Evolutionary conservation across 2,329 filamentous ascomycete genomes (phyloP).

Genomic region (Ceratocystis cubensis): DNA sequence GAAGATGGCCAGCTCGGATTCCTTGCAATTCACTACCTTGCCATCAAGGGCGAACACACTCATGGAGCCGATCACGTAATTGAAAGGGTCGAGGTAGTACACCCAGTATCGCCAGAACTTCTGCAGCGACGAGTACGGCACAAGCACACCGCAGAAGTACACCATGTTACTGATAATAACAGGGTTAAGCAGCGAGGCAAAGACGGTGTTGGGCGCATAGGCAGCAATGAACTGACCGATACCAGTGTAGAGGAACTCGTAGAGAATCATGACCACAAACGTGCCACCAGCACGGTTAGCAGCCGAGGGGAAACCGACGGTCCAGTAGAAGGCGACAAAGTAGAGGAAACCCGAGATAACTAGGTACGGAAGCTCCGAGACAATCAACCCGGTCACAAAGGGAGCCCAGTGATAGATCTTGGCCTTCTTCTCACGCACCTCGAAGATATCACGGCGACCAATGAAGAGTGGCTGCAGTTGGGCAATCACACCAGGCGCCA

Average conservation of each 20-base stretch:
- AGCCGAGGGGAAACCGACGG: slow-evolving; percentile 38
- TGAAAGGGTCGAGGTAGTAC: slow-evolving; percentile 49
- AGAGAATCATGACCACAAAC: slow-evolving; percentile 45
- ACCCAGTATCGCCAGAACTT: slow-evolving; percentile 58
- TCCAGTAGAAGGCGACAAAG: slow-evolving; percentile 44
- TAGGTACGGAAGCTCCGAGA: slow-evolving; percentile 59
- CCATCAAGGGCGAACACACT: slow-evolving; percentile 41
- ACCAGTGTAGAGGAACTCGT: slow-evolving; percentile 47
- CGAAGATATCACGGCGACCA: slow-evolving; percentile 44
- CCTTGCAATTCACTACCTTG: slow-evolving; percentile 34
- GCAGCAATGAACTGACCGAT: slow-evolving; percentile 53
- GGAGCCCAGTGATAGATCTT: slow-evolving; percentile 52
- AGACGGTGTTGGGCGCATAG: slow-evolving; percentile 48
- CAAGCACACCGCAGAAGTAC: slow-evolving; percentile 62
- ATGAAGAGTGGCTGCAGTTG: slow-evolving; percentile 49
- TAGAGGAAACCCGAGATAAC: slow-evolving; percentile 53
- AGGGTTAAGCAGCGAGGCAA: slow-evolving; percentile 46
- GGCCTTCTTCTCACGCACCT: slow-evolving; percentile 46
- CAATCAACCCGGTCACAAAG: slow-evolving; percentile 51
- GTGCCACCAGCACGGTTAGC: slow-evolving; percentile 38
- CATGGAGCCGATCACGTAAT: slow-evolving; percentile 46
- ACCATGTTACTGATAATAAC: slow-evolving; percentile 46
- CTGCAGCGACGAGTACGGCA: slow-evolving; percentile 50
- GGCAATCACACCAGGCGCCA: slow-evolving; percentile 45
- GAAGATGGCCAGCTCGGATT: slow-evolving; percentile 40